Base-by-base conservation (phyloP, 1,139 yeast genomes). In the Debaryomyces psychrophilus region DNA sequence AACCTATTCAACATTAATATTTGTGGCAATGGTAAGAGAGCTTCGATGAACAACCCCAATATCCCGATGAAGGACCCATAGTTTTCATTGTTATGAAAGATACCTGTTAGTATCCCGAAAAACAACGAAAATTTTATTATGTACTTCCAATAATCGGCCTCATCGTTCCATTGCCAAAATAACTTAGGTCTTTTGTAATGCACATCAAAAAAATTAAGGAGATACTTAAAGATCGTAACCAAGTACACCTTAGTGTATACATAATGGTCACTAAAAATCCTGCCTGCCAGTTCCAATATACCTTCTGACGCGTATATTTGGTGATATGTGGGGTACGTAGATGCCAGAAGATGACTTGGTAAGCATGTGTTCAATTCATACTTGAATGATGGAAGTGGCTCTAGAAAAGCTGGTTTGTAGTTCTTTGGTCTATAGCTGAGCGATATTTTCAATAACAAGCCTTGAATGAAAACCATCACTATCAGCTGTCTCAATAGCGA, bases 121-220 rank as follows among this genome's bases (percentile, higher is more conserved):
- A 61, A 43, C 0, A 62, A 56, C 1, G 80, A 56, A 53, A 87
- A 85, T n/a, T 67, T 58, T 0, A 64, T 58, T 6, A 90, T 58
- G 59, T 85, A 89, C 54, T 67, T 73, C 96, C 96, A 88, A 65
- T 83, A 90, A 17, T 65, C 67, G 2, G 50, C 58, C 45, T 82
- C 79, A 5, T 81, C 73, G 51, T 78, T 73, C 97, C 97, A 90
- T 64, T 89, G 95, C 97, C 97, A 90, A 58, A 90, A 88, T 33
- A 75, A 66, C 44, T 71, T 76, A 1, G 92, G 85, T 50, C 96
- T 70, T 44, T 73, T 70, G 57, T 82, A 86, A 58, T 79, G 79
- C 25, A 87, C 87, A 61, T 87, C 93, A 62, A 85, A 87, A 48
- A 84, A 75, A 45, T 82, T 73, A 27, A 86, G 57, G 35, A 69